phyloP scores from a whole-genome alignment of 164 flowering plant genomes.

The Buxus sempervirens region DNA sequence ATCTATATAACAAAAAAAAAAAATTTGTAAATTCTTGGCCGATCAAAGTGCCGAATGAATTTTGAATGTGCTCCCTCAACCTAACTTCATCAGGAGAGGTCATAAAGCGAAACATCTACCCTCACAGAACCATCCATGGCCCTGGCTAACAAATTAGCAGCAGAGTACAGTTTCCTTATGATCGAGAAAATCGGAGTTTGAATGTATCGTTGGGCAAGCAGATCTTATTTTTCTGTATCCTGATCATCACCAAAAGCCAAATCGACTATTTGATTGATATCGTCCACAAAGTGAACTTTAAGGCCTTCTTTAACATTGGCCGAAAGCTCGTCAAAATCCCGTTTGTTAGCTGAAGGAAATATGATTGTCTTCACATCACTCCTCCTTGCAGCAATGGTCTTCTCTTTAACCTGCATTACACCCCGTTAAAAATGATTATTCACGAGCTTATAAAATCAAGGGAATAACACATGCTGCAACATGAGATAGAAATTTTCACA shows the following conservation, averaged over 20 bases:
- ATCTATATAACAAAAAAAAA: too few relatives aligned
- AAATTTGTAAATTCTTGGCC: too few relatives aligned
- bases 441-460: not conserved
- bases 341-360: slow-evolving; percentile 82
- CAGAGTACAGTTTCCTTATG: not conserved
- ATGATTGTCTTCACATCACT: slow-evolving; percentile 80
- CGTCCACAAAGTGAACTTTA: slow-evolving; percentile 88
- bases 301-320: slow-evolving; percentile 90
- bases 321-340: slow-evolving; percentile 93
- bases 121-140: slow-evolving; percentile 1
- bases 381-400: slow-evolving; percentile 94
- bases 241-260: slow-evolving; percentile 54
- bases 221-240: slow-evolving; percentile 13
- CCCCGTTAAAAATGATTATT: not conserved
- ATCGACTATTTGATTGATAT: slow-evolving; percentile 68
- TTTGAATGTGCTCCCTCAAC: too few relatives aligned
- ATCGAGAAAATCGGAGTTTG: not conserved
- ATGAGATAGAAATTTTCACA: not conserved
- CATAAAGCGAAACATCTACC: too few relatives aligned
- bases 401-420: slow-evolving; percentile 83
- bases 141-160: not conserved
- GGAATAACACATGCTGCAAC: not conserved
- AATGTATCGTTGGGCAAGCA: not conserved
- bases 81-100: too few relatives aligned
- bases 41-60: too few relatives aligned